Conservation (phyloP, 2,329 filamentous ascomycete species). For the Penicillium polonicum region DNA sequence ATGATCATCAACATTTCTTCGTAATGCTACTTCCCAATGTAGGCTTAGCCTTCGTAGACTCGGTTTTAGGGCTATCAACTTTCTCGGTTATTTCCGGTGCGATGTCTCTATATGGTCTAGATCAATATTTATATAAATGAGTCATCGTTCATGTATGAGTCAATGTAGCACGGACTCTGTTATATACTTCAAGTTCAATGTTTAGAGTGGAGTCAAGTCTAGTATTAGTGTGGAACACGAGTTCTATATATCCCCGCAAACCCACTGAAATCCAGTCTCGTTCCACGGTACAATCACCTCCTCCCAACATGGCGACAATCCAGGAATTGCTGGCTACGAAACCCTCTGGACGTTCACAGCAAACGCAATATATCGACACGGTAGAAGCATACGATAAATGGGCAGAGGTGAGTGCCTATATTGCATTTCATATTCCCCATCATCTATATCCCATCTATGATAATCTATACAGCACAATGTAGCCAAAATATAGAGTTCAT, state of each 20-base stretch:
- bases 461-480: neutral
- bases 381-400: conserved; percentile 41
- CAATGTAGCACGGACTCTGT: neutral
- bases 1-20: conserved; percentile 1
- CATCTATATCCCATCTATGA: neutral
- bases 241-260: neutral
- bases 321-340: conserved; percentile 18
- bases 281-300: neutral
- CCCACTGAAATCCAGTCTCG: neutral
- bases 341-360: neutral
- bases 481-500: neutral
- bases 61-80: neutral
- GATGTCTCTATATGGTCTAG: neutral
- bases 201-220: neutral
- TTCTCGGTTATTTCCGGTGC: neutral
- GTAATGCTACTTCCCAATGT: neutral
- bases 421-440: neutral
- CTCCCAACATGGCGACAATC: conserved; percentile 22
- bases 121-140: neutral
- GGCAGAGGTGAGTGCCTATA: conserved; percentile 30
- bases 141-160: neutral
- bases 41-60: neutral
- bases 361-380: conserved; percentile 35
- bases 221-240: neutral
- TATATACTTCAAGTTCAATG: neutral